Base-by-base conservation (phyloP, 305 asterid species). In the Andrographis paniculata region DNA sequence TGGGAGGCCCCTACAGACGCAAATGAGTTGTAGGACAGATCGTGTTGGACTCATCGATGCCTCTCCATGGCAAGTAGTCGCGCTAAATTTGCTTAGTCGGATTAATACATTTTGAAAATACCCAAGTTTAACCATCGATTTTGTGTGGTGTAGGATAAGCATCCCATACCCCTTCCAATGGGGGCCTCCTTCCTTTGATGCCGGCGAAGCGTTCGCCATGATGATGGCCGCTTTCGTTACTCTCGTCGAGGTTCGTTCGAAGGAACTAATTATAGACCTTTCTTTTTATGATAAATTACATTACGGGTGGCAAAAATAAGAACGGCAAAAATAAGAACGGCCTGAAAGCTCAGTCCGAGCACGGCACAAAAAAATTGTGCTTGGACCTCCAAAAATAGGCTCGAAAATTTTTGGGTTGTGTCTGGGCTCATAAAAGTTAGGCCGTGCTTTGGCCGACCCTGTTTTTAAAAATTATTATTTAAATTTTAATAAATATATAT, bases 121-220 rank as follows among this genome's bases (percentile, higher is more conserved):
- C 24, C 17, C 41, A 2, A 41, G 19, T 14, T 4, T 22, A 16
- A 27, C 10, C 19, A 9, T 42, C 8, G n/a, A n/a, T 51, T 53
- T 38, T 14, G 20, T 24, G 3, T 50, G 62, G 75, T 53, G 62
- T 75, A 76, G 84, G 85, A 70, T 77, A 61, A 58, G 76, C 43
- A 63, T 77, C 17, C 85, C 85, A 17, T 77, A 77, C 55, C 85
- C 85, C 9, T 76, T 76, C 27, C 84, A 76, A 31, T 73, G 84
- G 84, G 84, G 84, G 31, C 67, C 84, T 10, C 85, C 85, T 42
- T 73, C 78, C 0, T 77, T 77, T 30, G 74, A 77, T 54, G 78
- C 85, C n/a, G 85, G 85, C 17, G 85, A 77, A 56, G 69, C 70
- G 27, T 77, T 77, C 53, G 76, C 85, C 17, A 77, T 77, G 85